These are phyloP conservation scores for Macrophomina pseudophaseolina DNA, from an alignment of 2,329 filamentous ascomycete genomes.

Conservation along the genomic window DNA sequence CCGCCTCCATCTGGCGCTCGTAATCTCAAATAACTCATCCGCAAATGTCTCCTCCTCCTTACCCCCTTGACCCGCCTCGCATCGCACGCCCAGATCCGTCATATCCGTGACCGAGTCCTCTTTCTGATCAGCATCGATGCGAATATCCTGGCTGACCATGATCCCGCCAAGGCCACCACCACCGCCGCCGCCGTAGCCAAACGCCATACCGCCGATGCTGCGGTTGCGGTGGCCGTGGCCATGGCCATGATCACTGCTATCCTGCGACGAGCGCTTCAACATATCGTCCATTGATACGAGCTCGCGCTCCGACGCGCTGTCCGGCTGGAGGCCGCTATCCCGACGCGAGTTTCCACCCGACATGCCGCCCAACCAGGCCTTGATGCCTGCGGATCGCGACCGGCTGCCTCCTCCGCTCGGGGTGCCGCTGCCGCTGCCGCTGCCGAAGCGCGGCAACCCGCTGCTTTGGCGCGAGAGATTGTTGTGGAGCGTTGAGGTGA, in stretches of 20 bases:
- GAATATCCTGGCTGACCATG: slow-evolving; percentile 45
- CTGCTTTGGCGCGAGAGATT: not conserved
- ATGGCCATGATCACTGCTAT: not conserved
- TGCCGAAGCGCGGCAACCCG: slow-evolving; percentile 2
- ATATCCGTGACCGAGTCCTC: slow-evolving; percentile 36
- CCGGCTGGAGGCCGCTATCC: slow-evolving; percentile 32
- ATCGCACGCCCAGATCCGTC: slow-evolving; percentile 40
- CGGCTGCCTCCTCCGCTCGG: not conserved
- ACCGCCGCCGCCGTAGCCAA: slow-evolving; percentile 6
- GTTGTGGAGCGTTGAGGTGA: not conserved
- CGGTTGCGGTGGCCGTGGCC: not conserved
- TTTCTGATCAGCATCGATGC: slow-evolving; percentile 32
- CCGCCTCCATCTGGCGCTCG: slow-evolving; percentile 34
- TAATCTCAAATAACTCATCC: slow-evolving; percentile 42
- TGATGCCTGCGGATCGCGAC: slow-evolving; percentile 14
- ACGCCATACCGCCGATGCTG: not conserved
- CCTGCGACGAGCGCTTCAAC: slow-evolving; percentile 18
- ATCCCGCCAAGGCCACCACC: slow-evolving; percentile 42
- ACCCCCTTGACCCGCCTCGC: slow-evolving; percentile 40
- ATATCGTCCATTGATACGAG: slow-evolving; percentile 28
- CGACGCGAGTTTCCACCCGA: not conserved
- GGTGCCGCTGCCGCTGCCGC: not conserved
- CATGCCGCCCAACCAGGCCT: slow-evolving; percentile 14
- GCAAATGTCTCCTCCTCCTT: slow-evolving; percentile 50
- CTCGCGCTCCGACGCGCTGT: slow-evolving; percentile 31